Evolutionary conservation across 225 moss, liverwort and hornwort species (phyloP).

Genomic region (Marchantia polymorpha): DNA sequence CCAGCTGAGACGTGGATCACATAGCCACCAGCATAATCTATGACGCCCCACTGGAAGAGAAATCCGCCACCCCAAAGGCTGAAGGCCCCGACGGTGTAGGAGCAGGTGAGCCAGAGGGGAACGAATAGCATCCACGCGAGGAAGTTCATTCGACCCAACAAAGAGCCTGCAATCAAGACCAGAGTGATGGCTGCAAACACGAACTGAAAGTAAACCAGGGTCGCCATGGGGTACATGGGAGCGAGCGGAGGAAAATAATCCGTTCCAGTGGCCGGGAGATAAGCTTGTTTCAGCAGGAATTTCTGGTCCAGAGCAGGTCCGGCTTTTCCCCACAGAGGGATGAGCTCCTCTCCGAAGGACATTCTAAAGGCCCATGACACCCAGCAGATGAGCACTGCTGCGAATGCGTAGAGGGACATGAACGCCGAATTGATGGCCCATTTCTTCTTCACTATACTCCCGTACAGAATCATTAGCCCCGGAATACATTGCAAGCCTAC

Average conservation of each 20-base stretch:
- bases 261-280: slow-evolving; percentile 26
- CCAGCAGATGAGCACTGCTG: slow-evolving; percentile 44
- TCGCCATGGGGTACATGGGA: slow-evolving; percentile 31
- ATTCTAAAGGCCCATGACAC: slow-evolving; percentile 44
- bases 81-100: slow-evolving; percentile 25
- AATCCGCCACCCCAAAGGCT: slow-evolving; percentile 26
- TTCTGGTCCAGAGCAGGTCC: slow-evolving; percentile 33
- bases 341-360: slow-evolving; percentile 42
- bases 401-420: slow-evolving; percentile 45
- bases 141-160: slow-evolving; percentile 46
- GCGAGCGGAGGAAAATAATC: not conserved
- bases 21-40: slow-evolving; percentile 23
- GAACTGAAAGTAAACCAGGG: slow-evolving; percentile 48
- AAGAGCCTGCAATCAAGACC: slow-evolving; percentile 35
- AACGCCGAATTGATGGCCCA: slow-evolving; percentile 51
- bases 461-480: slow-evolving; percentile 43
- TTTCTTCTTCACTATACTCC: slow-evolving; percentile 51
- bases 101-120: slow-evolving; percentile 25
- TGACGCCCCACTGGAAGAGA: slow-evolving; percentile 27
- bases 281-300: slow-evolving; percentile 36
- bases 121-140: slow-evolving; percentile 34
- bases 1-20: slow-evolving; percentile 26
- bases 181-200: slow-evolving; percentile 49
- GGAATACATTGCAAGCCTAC: slow-evolving; percentile 47
- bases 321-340: slow-evolving; percentile 44